Base-by-base conservation (phyloP, 2,329 filamentous ascomycete genomes). In the Trichoderma sp. region DNA sequence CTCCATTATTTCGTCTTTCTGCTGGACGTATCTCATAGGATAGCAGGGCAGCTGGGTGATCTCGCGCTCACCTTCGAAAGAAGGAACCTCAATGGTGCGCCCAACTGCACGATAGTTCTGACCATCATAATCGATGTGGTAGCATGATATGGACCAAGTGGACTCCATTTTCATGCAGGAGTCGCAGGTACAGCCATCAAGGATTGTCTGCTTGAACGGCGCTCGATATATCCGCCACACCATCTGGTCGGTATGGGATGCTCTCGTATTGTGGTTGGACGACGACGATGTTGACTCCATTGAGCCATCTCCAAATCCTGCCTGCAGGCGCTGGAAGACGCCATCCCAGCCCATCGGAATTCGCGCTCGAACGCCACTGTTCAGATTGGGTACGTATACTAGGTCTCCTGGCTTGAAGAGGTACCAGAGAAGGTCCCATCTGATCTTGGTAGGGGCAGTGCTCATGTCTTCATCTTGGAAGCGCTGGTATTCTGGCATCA, bases 101-200 rank as follows among this genome's bases (percentile, higher is more conserved):
- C 25, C 42, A 15, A 69, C 57, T 2, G 64, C 45, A 3, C 58
- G 17, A 4, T 63, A 69, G 6, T 45, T 56, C 0, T 67, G 45
- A 5, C 68, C 68, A 29, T 69, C 68, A 15, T 67, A 69, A n/a
- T 69, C 68, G 8, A 69, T 63, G 17, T 67, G 57, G 37, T 67
- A 67, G 22, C 57, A 64, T 0, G n/a, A 39, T n/a, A 67, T 56
- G 7, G 61, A 15, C 61, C 61, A 64, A 17, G 37, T 52, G 6
- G 48, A 56, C 4, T 56, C 57, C 39, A 39, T 60, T 25, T 60
- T 67, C 12, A 42, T 6, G 34, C 64, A 67, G 10, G 61, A 22
- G 1, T 64, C 61, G 29, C 61, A 64, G 25, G 8, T 34, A 52
- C 61, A 64, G 37, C 61, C 61, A n/a, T 64, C 61, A 13, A 64